Evolutionary conservation across 768 basidiomycete species (phyloP).

Genomic region (Tricholoma terreum): DNA sequence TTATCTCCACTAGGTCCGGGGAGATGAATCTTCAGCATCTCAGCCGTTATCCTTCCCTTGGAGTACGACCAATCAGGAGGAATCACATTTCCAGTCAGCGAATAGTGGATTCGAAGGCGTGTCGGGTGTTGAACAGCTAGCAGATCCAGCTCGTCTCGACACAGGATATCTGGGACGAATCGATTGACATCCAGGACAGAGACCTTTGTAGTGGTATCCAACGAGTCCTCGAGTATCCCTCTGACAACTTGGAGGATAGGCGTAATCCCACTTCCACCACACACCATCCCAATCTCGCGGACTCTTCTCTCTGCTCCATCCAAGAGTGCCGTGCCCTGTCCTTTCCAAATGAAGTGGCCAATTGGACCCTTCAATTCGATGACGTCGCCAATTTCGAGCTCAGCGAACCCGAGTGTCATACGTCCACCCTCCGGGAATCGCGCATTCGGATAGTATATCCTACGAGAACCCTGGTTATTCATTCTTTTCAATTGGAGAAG

Average conservation of each 20-base stretch:
- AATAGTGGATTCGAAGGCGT: conserved; percentile 42
- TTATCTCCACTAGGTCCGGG: conserved; percentile 37
- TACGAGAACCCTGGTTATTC: conserved; percentile 9
- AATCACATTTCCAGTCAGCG: conserved; percentile 31
- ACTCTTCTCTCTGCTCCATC: conserved; percentile 33
- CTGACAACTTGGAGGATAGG: conserved; percentile 57
- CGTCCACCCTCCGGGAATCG: conserved; percentile 43
- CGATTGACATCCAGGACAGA: conserved; percentile 51
- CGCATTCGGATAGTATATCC: conserved; percentile 41
- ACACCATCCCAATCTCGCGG: conserved; percentile 49
- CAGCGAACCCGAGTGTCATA: conserved; percentile 28
- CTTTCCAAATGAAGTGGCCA: conserved; percentile 53
- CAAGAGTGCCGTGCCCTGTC: conserved; percentile 35
- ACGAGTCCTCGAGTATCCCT: conserved; percentile 38
- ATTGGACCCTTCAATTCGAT: conserved; percentile 60
- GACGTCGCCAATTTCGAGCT: conserved; percentile 45
- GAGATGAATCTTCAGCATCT: conserved; percentile 37
- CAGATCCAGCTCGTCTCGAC: conserved; percentile 44
- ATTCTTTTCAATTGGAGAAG: neutral
- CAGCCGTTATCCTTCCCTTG: conserved; percentile 37
- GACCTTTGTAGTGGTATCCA: conserved; percentile 35
- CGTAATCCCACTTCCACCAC: conserved; percentile 58
- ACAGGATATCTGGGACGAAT: conserved; percentile 48
- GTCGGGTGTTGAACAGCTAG: conserved; percentile 24
- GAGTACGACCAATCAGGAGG: conserved; percentile 39